phyloP scores from a whole-genome alignment of 257 asterid species.

The Osmanthus fragrans region DNA sequence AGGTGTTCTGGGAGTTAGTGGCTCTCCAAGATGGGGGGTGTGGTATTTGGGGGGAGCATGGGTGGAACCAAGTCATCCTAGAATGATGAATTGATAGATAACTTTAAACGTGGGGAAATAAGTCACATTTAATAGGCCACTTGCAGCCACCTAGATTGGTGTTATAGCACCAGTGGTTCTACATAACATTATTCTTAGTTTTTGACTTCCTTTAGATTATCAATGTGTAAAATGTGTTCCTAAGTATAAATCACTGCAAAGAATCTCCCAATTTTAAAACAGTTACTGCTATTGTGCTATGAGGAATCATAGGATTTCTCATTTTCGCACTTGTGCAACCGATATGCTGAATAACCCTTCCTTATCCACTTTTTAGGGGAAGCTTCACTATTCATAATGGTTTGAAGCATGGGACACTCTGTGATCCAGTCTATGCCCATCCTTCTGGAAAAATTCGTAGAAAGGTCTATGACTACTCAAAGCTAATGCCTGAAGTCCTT shows the following conservation, averaged over 20 bases:
- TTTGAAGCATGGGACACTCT: slow-evolving; percentile 20
- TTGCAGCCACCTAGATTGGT: no score
- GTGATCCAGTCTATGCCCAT: slow-evolving; percentile 47
- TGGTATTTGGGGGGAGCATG: not conserved
- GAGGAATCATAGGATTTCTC: not conserved
- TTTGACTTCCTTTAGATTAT: slow-evolving; percentile 1
- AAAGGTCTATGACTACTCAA: slow-evolving; percentile 54
- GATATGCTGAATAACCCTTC: slow-evolving; percentile 14
- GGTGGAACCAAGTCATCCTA: not conserved
- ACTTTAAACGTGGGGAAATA: no score
- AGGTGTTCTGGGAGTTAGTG: not conserved
- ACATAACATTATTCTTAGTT: not conserved
- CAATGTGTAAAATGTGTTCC: not conserved
- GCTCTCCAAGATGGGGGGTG: not conserved
- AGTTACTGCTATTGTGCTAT: not conserved
- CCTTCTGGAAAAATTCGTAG: slow-evolving; percentile 49
- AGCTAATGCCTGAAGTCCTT: slow-evolving; percentile 58
- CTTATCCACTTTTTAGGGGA: slow-evolving; percentile 47
- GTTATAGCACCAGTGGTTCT: no score
- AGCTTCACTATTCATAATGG: slow-evolving; percentile 41
- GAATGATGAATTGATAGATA: no score
- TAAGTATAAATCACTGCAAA: not conserved
- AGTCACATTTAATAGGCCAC: no score
- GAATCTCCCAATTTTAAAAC: not conserved
- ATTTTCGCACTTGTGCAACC: not conserved